Evolutionary conservation across 2,329 filamentous ascomycete genomes (phyloP), one percentile per base, ranked within the genome.

Genomic region (Epichloe bromicola): DNA sequence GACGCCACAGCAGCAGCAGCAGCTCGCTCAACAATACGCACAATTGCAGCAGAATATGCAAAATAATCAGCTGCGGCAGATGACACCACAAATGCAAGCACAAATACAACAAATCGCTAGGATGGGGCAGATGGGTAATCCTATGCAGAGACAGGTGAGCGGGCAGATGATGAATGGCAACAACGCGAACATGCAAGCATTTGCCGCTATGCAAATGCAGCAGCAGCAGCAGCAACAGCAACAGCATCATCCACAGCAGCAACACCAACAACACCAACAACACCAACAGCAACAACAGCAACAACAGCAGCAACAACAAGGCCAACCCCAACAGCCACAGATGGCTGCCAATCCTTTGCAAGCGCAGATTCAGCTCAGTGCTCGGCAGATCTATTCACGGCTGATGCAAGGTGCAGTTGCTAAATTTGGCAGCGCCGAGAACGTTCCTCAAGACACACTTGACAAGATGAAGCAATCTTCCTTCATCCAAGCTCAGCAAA

Each of bases 391-490:
- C 0, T 78, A 71, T 45, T 53, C 62, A 11, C 66, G 65, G 48
- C 62, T 71, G 49, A 55, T 79, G 8, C 57, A 54, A 11, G 50
- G 51, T 4, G 57, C 62, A 4, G 61, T 63, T 0, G 57, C 58
- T 2, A 69, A 68, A 17, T 74, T 65, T 50, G 72, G 72, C 11
- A 67, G 69, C 0, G 51, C 57, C 2, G 68, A 72, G 20, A 68
- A 70, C 33, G 71, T 79, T 3, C 76, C 77, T 0, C 63, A 58
- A 0, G 75, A 79, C 0, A 49, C 67, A 1, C 51, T 73, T 30
- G 68, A 74, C 0, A 68, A 66, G 34, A 70, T 78, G 30, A 76
- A 74, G 59, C 59, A 64, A 17, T 56, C 58, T 1, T 77, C 74
- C 30, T 42, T 65, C 3, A 38, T 53, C 0, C 68, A 67, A 52